Evolutionary conservation across 2,329 filamentous ascomycete genomes (phyloP), one percentile per base, ranked within the genome.

Genomic region (Aspergillus floridensis): DNA sequence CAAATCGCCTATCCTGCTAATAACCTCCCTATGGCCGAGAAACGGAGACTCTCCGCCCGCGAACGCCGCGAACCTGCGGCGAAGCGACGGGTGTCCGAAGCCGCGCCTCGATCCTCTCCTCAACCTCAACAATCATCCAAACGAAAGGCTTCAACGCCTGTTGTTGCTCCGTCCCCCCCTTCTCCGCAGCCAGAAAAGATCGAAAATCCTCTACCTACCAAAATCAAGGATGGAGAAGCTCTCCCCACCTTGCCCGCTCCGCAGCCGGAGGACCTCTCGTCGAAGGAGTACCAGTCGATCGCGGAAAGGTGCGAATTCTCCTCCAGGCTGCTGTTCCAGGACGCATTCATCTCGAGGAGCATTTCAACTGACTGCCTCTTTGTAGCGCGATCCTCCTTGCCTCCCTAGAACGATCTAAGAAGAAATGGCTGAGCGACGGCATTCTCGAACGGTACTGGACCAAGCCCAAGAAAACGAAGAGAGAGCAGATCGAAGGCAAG

Each of bases 391-490:
- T 88, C 26, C 77, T 88, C 53, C 76, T 81, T 48, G 77, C 81
- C 22, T 85, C 86, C 3, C 74, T 88, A 5, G 80, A 86, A 66
- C 79, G 82, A 61, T 88, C 86, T 49, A 83, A 85, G 54, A 80
- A 82, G 65, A 82, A 80, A 72, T 86, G 84, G 83, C 75, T 83
- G 0, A 79, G 74, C 55, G 77, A 82, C 61, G 81, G 82, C 29
- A 76, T 85, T 10, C 80, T 86, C 59, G 79, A 83, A 59, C 79
- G 81, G 63, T 86, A 84, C 69, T 86, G 83, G 80, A 80, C 80
- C 24, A 85, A 85, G 68, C 82, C 83, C 6, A 80, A 82, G 59
- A 82, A 81, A 63, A 82, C 82, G 22, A 85, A 84, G 68, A 76
- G 77, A 47, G 77, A 81, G 54, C 79, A 79, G 56, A 73, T 74